Base-by-base conservation (phyloP, 371 early-diverging fungal genomes). In the Basidiobolus meristosporus region DNA sequence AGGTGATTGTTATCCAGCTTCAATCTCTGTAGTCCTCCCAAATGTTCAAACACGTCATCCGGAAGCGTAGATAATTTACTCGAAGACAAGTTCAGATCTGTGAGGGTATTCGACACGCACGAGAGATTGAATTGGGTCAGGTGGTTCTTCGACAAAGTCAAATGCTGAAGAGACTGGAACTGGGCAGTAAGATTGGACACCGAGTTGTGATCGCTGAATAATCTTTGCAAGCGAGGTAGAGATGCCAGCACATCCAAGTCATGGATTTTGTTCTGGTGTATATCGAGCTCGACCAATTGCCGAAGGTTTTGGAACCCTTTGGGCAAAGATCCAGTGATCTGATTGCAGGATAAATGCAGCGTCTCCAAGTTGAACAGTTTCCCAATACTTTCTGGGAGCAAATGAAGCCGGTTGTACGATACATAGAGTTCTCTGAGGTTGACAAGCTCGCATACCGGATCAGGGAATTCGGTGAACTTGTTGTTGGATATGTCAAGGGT, bases 401-500 rank as follows among this genome's bases (percentile, higher is more conserved):
- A 57, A 2, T 68, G 46, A 17, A 93, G 81, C 26, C 77, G 69
- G 56, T 89, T 89, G 44, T 82, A 83, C 29, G 79, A 80, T 36
- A 89, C 50, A 51, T 92, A 85, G 14, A 92, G 65, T 23, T 73
- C 65, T 12, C 56, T 57, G 9, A 92, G 57, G 9, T 65, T 54
- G 7, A 48, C 28, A 7, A 87, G 64, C n/a, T 64, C 40, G 33
- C 73, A 70, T 19, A 83, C 53, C 0, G 64, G 65, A 18, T 42
- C 41, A 0, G 89, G 88, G 38, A 90, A 72, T 18, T 47, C 41
- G 1, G 62, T 51, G 38, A 90, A 61, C n/a, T 65, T 63, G 55
- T 90, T 90, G 59, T 83, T 87, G 22, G 82, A 69, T 10, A 88
- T 60, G 50, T 72, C 69, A 3, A 90, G 54, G 10, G 59, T 58